These are phyloP conservation scores for Malus hybrid DNA, from an alignment of 331 rosid species.

Conservation along the genomic window DNA sequence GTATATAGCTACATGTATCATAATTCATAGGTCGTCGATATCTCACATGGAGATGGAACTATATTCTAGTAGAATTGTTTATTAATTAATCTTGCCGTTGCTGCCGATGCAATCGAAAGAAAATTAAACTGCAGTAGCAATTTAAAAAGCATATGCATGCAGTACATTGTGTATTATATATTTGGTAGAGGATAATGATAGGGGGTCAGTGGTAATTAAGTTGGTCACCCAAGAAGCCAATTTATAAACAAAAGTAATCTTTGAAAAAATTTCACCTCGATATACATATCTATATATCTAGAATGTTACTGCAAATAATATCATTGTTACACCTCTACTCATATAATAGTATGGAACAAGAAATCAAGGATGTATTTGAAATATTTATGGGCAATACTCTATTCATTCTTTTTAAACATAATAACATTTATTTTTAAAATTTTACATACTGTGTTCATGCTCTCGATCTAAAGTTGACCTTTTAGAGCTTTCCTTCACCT, in stretches of 20 bases:
- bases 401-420: not conserved
- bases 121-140: too few relatives aligned
- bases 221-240: too few relatives aligned
- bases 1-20: too few relatives aligned
- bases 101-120: too few relatives aligned
- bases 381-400: not conserved
- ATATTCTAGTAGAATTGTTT: too few relatives aligned
- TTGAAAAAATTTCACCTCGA: not conserved
- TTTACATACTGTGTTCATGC: too few relatives aligned
- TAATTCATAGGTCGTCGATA: too few relatives aligned
- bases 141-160: too few relatives aligned
- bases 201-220: not conserved
- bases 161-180: not conserved
- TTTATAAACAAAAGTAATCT: not conserved
- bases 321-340: not conserved
- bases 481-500: too few relatives aligned
- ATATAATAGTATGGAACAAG: not conserved
- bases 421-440: not conserved
- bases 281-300: not conserved
- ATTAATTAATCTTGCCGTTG: too few relatives aligned
- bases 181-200: not conserved
- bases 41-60: too few relatives aligned
- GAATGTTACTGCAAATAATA: not conserved
- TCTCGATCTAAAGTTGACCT: too few relatives aligned
- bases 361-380: not conserved